phyloP scores from a whole-genome alignment of 2,329 filamentous ascomycete species.

The Myrmaecium sp. region DNA sequence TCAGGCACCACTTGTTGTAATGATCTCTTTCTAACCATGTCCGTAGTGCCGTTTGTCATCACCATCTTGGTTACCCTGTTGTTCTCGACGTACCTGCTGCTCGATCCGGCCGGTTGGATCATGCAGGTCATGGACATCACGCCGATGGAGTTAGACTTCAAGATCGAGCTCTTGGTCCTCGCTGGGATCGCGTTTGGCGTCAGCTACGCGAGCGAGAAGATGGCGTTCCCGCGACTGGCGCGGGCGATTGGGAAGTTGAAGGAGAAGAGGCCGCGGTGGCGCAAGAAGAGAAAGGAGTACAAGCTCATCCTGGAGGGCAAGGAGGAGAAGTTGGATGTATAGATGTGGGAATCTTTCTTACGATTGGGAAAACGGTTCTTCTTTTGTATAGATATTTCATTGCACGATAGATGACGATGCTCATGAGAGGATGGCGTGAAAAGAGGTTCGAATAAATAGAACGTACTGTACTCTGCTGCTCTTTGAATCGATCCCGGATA shows the following conservation, averaged over 20 bases:
- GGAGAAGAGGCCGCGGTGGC: slow-evolving; percentile 32
- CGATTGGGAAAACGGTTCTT: no score
- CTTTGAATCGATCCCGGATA: no score
- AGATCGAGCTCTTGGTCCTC: slow-evolving; percentile 52
- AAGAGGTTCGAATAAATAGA: no score
- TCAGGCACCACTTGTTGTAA: slow-evolving; percentile 1
- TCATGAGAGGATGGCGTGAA: no score
- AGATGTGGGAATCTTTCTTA: no score
- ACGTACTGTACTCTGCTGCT: no score
- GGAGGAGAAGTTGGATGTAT: not conserved
- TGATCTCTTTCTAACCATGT: slow-evolving; percentile 11
- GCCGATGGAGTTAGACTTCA: slow-evolving; percentile 54
- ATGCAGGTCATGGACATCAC: slow-evolving; percentile 72
- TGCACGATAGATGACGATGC: no score
- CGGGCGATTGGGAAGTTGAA: slow-evolving; percentile 47
- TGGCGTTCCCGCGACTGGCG: slow-evolving; percentile 52
- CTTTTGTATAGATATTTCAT: no score
- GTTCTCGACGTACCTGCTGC: slow-evolving; percentile 64
- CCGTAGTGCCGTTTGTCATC: slow-evolving; percentile 60
- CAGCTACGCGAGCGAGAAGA: slow-evolving; percentile 56
- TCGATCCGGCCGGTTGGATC: slow-evolving; percentile 54
- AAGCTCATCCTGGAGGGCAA: slow-evolving; percentile 45
- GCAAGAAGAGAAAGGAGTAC: slow-evolving; percentile 74
- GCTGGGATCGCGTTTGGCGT: slow-evolving; percentile 51
- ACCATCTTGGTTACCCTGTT: slow-evolving; percentile 54